Percentiles rank a stretch among this genome's conserved stretches.
These are phyloP conservation scores for Malbranchea cinnamomea DNA, from an alignment of 2,329 filamentous ascomycete genomes.

Conservation along the genomic window DNA sequence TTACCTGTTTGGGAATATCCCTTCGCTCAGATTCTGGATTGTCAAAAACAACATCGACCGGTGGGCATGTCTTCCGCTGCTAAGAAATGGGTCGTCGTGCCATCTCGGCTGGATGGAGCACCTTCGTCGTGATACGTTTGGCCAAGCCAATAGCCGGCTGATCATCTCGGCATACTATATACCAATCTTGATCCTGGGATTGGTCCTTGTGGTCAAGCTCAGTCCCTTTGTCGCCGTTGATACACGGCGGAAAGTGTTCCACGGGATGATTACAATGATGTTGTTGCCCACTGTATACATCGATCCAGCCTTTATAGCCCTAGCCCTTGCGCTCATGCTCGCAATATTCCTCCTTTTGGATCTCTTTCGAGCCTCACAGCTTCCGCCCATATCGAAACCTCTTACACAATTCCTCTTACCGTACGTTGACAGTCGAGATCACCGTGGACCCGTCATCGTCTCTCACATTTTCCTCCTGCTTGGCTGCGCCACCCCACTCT, in stretches of 20 bases:
- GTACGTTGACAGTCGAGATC: slow-evolving; percentile 85
- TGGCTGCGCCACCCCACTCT: slow-evolving; percentile 86
- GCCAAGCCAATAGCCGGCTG: slow-evolving; percentile 69
- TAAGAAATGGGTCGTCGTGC: slow-evolving; percentile 25
- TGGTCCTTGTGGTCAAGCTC: slow-evolving; percentile 59
- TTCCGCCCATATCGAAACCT: slow-evolving; percentile 76
- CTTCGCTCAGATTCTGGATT: slow-evolving; percentile 56
- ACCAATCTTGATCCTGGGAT: slow-evolving; percentile 51
- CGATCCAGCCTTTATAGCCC: slow-evolving; percentile 67
- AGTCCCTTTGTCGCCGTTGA: slow-evolving; percentile 77
- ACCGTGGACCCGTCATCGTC: slow-evolving; percentile 85
- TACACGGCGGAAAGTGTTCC: slow-evolving; percentile 90
- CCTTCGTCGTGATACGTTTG: slow-evolving; percentile 49
- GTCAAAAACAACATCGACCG: slow-evolving; percentile 51
- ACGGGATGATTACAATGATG: slow-evolving; percentile 97
- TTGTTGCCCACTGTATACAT: slow-evolving; percentile 74
- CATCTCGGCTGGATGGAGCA: slow-evolving; percentile 47
- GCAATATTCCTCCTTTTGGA: slow-evolving; percentile 80
- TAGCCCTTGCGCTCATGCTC: slow-evolving; percentile 67
- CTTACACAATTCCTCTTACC: slow-evolving; percentile 78
- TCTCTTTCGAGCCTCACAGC: slow-evolving; percentile 73
- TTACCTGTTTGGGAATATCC: slow-evolving; percentile 71
- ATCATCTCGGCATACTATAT: slow-evolving; percentile 61
- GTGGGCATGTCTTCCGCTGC: slow-evolving; percentile 59
- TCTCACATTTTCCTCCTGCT: slow-evolving; percentile 93